Base-by-base conservation (phyloP, 306 rosid species). In the Oxytropis ochrocephala region DNA sequence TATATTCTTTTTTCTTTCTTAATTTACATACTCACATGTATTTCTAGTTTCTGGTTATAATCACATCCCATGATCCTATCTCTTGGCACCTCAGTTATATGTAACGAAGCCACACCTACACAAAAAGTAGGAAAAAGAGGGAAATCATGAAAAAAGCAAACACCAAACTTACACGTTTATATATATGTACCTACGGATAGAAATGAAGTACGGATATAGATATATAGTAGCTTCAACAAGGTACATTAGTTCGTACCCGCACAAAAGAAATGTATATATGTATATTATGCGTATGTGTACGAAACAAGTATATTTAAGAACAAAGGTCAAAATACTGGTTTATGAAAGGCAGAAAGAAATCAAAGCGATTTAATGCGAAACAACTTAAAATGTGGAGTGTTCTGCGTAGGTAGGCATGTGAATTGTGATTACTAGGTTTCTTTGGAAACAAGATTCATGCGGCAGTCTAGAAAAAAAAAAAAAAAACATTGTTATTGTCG, bases 381-480 rank as follows among this genome's bases (percentile, higher is more conserved):
- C 72, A 78, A 68, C 74, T 75, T 52, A 47, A 66, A 41, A 12
- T 55, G 19, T 47, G 66, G 43, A 50, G 70, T 43, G 27, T 73
- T 21, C 61, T 55, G 19, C 39, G 61, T 50, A 73, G 64, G 9
- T 42, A 65, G 65, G 21, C 75, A 78, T 65, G 46, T 56, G 77
- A 59, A 24, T 24, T 24, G 29, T 71, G 67, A 72, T 57, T 68
- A 32, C 64, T 51, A 18, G 58, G 82, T 83, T 79, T 70, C 82
- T 80, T 79, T 10, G 48, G 69, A 63, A 69, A 51, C 7, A 83
- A 83, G 82, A 68, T 65, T 79, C 76, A 68, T 11, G 67, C 52
- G 63, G 13, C 52, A 73, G 43, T 65, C 47, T 59, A 65, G 54
- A 36, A 71, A 66, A 39, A 53, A 30, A 33, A 75, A 36, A 71